A percentile compares a stretch with the other conserved stretches of the same genome.
Evolutionary conservation across 1,284 basidiomycete species (phyloP).

Genomic region (Puccinia novopanici): DNA sequence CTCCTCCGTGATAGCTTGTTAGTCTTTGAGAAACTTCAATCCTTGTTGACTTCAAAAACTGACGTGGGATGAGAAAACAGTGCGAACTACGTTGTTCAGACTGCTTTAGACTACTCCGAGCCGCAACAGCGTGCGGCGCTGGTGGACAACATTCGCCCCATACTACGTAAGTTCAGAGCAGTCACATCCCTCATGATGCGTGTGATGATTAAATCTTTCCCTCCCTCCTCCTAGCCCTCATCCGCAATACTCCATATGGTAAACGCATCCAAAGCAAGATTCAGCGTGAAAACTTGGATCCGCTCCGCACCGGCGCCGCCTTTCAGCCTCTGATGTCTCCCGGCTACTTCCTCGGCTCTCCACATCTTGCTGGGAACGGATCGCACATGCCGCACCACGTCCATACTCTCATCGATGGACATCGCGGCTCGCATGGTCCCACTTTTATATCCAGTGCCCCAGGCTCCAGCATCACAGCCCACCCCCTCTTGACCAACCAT

Average conservation of each 20-base stretch:
- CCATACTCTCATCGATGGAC: conserved; percentile 17
- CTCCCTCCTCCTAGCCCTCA: conserved; percentile 62
- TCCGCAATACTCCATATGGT: conserved; percentile 94
- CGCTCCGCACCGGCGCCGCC: conserved; percentile 47
- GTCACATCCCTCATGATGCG: neutral
- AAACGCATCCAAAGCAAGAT: conserved; percentile 97
- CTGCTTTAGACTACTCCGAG: conserved; percentile 92
- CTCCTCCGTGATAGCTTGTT: conserved; percentile 82
- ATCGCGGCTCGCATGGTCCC: conserved; percentile 28
- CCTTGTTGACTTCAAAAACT: neutral
- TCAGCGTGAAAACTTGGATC: conserved; percentile 61
- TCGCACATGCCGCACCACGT: conserved; percentile 16
- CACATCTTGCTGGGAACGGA: conserved; percentile 19
- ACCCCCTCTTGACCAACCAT: conserved; percentile 17
- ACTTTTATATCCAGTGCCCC: neutral
- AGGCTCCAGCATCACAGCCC: neutral
- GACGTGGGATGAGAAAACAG: conserved; percentile 36
- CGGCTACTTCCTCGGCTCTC: conserved; percentile 31
- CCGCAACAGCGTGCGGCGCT: conserved; percentile 76
- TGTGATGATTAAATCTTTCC: neutral
- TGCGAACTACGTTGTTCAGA: conserved; percentile 63
- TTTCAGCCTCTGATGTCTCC: conserved; percentile 32
- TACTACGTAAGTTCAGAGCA: conserved; percentile 66
- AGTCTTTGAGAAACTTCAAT: neutral
- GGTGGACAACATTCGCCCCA: conserved; percentile 93